Evolutionary conservation across 2,329 filamentous ascomycete genomes (phyloP), one percentile per base, ranked within the genome.

Genomic region (Apiospora rasikravindrae): DNA sequence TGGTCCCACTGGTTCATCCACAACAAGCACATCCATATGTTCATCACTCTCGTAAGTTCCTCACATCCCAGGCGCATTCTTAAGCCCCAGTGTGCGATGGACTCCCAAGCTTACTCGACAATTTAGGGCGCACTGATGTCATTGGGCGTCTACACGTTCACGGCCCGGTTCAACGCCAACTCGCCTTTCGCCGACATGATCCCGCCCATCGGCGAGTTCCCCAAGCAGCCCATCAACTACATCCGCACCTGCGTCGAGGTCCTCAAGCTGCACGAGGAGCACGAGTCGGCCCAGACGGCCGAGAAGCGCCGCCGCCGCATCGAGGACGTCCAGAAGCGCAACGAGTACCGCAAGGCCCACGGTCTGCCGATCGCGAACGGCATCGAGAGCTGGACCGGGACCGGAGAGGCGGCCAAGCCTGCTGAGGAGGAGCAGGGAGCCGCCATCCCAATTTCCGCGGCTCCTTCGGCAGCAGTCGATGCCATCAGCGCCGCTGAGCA

Each of bases 251-350:
- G 91, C 78, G 79, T 92, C 74, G 88, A 94, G 72, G 93, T 98
- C 71, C 89, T 96, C 79, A 87, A 89, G 73, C 88, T 97, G 84
- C 93, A 97, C 80, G 89, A 93, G 76, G 88, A 91, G 77, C 92
- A 95, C 81, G 89, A 89, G 75, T 92, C 91, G 42, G 86, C 88
- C 75, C 84, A 91, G 79, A 92, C 93, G 40, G 86, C 88, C 70
- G 93, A 95, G 82, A 90, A 91, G 84, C 89, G 95, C 71, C 89
- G 90, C 78, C 88, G 88, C 79, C 91, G 91, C 76, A 87, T 94
- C 71, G 94, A 98, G 76, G 96, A 99, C 84, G 92, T 96, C 40
- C 89, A 92, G 81, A 98, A 98, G 89, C 89, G 96, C 78, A 89
- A 89, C 73, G 91, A 93, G 82, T 99, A 94, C 83, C 91, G 95